Evolutionary conservation across 177 flowering plant species (phyloP).

Genomic region (Vitis hybrid): DNA sequence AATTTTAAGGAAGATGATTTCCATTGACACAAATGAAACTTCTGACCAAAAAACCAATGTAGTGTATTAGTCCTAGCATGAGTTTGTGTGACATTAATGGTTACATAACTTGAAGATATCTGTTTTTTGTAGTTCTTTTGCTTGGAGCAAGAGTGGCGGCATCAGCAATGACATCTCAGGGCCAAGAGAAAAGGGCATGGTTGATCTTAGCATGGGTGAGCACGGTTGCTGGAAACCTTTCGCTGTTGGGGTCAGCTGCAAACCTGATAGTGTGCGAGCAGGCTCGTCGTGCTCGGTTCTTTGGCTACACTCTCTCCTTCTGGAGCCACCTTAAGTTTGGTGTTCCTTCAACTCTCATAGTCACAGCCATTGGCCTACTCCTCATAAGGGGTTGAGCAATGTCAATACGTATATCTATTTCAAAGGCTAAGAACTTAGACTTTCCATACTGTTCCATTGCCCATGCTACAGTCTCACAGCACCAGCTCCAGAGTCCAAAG

Average conservation of each 20-base stretch:
- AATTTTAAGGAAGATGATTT: too few relatives aligned
- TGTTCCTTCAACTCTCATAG: slow-evolving; percentile 72
- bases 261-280: slow-evolving; percentile 96
- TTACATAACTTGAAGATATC: too few relatives aligned
- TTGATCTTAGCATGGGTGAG: slow-evolving; percentile 90
- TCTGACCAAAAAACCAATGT: too few relatives aligned
- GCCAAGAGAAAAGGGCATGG: slow-evolving; percentile 78
- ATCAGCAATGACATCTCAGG: slow-evolving; percentile 55
- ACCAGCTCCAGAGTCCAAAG: too few relatives aligned
- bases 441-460: too few relatives aligned
- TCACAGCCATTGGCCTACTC: slow-evolving; percentile 24
- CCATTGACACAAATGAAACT: too few relatives aligned
- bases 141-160: slow-evolving; percentile 77
- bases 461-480: too few relatives aligned
- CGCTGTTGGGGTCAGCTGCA: slow-evolving; percentile 89
- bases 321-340: slow-evolving; percentile 85
- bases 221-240: slow-evolving; percentile 87
- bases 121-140: slow-evolving; percentile 46
- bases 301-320: slow-evolving; percentile 68
- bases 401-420: too few relatives aligned
- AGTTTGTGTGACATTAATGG: too few relatives aligned
- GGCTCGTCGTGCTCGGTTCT: slow-evolving; percentile 54
- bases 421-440: too few relatives aligned
- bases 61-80: too few relatives aligned
- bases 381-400: too few relatives aligned